Conservation (phyloP, 2,329 filamentous ascomycete genomes). For the Ophiocordyceps australis region DNA sequence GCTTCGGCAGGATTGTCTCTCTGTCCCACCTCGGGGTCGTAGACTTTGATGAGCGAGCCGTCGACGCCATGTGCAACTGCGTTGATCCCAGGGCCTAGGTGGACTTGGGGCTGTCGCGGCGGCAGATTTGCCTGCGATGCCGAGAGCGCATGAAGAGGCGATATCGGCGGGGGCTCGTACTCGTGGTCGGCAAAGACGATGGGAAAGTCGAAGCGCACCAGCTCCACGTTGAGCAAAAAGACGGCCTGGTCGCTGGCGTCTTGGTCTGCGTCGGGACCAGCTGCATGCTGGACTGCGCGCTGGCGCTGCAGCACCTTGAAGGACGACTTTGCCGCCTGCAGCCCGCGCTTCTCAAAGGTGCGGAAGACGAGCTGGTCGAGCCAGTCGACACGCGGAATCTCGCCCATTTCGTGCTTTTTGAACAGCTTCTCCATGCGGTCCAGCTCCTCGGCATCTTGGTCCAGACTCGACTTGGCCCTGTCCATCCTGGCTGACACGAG, state of each 20-base stretch:
- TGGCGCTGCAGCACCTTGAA: slow-evolving; percentile 37
- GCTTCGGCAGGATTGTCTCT: slow-evolving; percentile 86
- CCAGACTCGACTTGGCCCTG: slow-evolving; percentile 33
- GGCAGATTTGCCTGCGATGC: slow-evolving; percentile 47
- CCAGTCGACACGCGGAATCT: slow-evolving; percentile 87
- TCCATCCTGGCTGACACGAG: slow-evolving; percentile 39
- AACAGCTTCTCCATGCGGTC: slow-evolving; percentile 78
- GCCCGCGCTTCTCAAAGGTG: slow-evolving; percentile 61
- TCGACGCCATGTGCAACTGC: slow-evolving; percentile 34
- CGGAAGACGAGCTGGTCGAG: slow-evolving; percentile 88
- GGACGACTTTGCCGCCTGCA: slow-evolving; percentile 44
- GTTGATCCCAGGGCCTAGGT: slow-evolving; percentile 79
- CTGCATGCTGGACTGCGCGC: slow-evolving; percentile 20
- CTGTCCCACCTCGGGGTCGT: slow-evolving; percentile 82
- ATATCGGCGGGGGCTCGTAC: slow-evolving; percentile 72
- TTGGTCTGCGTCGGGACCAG: slow-evolving; percentile 9
- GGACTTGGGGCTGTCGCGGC: slow-evolving; percentile 74
- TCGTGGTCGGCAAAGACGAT: slow-evolving; percentile 91
- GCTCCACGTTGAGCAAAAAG: slow-evolving; percentile 76
- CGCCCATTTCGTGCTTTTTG: slow-evolving; percentile 97
- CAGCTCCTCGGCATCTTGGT: slow-evolving; percentile 65
- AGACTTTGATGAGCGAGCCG: slow-evolving; percentile 59
- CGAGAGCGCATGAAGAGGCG: slow-evolving; percentile 43
- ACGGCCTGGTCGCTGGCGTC: slow-evolving; percentile 24
- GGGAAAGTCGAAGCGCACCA: slow-evolving; percentile 89